phyloP scores from a whole-genome alignment of 768 basidiomycete genomes.

The Russula sp. region DNA sequence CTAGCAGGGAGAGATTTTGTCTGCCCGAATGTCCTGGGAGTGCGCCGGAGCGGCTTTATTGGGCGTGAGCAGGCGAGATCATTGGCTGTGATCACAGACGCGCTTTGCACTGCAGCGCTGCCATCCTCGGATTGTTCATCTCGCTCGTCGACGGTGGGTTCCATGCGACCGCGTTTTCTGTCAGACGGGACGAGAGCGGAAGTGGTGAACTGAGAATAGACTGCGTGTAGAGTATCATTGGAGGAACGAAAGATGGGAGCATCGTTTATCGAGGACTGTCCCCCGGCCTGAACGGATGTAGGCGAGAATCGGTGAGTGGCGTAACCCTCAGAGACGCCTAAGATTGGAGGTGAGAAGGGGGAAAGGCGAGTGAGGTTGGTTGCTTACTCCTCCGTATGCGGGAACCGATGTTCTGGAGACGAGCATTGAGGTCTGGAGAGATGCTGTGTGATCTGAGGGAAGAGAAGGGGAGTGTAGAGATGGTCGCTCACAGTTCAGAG shows the following conservation, averaged over 20 bases:
- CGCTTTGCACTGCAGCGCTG: constrained; percentile 13
- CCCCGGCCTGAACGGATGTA: neutral
- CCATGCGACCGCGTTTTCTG: constrained; percentile 39
- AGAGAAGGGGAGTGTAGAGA: neutral
- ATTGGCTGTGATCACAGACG: constrained; percentile 15
- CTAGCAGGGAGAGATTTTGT: constrained; percentile 27
- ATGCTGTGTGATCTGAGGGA: constrained; percentile 35
- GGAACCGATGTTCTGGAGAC: constrained; percentile 54
- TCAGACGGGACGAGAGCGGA: constrained; percentile 36
- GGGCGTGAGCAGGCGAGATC: constrained; percentile 31
- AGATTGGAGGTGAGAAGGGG: constrained; percentile 31
- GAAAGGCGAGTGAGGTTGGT: constrained; percentile 14
- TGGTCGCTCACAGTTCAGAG: constrained; percentile 12
- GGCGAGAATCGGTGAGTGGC: constrained; percentile 33
- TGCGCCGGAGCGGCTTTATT: constrained; percentile 43
- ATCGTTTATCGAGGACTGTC: constrained; percentile 22
- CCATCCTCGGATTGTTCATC: constrained; percentile 26
- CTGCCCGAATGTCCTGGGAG: constrained; percentile 26
- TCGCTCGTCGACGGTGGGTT: constrained; percentile 17
- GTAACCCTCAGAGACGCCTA: constrained; percentile 65
- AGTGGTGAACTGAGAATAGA: constrained; percentile 41
- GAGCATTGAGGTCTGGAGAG: constrained; percentile 50
- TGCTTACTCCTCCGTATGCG: constrained; percentile 60
- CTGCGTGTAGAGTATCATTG: constrained; percentile 53
- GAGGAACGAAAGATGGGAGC: constrained; percentile 50